Conservation (phyloP, 768 basidiomycete species). For the Pisolithus microcarpus region DNA sequence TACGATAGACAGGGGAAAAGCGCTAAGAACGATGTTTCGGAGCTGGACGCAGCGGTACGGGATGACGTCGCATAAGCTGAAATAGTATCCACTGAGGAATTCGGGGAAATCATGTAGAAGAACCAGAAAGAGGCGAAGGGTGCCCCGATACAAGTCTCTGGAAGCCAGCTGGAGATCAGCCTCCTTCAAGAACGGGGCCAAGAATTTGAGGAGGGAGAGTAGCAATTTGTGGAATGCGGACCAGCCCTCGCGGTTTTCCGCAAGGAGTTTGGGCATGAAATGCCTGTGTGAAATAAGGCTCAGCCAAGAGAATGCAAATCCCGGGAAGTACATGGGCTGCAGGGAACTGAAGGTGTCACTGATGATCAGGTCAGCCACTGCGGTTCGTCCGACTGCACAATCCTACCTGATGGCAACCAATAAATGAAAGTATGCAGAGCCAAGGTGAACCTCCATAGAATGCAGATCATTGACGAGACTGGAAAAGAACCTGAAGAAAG, state of each 20-base stretch:
- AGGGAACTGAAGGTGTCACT: constrained; percentile 95
- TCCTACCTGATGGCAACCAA: constrained; percentile 80
- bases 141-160: constrained; percentile 83
- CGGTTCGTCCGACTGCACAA: neutral
- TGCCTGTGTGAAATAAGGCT: constrained; percentile 90
- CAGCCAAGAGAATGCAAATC: constrained; percentile 98
- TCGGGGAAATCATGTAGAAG: constrained; percentile 99
- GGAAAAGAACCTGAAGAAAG: constrained; percentile 98
- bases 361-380: constrained; percentile 2
- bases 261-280: constrained; percentile 95
- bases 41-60: constrained; percentile 92
- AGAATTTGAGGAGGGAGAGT: constrained; percentile 90
- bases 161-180: constrained; percentile 74
- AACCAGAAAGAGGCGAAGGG: constrained; percentile 84
- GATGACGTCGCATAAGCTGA: constrained; percentile 89
- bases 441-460: constrained; percentile 76
- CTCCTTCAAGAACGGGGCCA: constrained; percentile 83
- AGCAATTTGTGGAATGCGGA: constrained; percentile 92
- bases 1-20: constrained; percentile 75
- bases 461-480: constrained; percentile 90
- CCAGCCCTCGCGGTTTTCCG: constrained; percentile 94
- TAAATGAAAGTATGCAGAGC: constrained; percentile 83
- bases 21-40: constrained; percentile 92
- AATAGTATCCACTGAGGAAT: constrained; percentile 95
- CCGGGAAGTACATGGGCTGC: constrained; percentile 94